Conservation (phyloP, 345 rosid species). For the Toxicodendron radicans region DNA sequence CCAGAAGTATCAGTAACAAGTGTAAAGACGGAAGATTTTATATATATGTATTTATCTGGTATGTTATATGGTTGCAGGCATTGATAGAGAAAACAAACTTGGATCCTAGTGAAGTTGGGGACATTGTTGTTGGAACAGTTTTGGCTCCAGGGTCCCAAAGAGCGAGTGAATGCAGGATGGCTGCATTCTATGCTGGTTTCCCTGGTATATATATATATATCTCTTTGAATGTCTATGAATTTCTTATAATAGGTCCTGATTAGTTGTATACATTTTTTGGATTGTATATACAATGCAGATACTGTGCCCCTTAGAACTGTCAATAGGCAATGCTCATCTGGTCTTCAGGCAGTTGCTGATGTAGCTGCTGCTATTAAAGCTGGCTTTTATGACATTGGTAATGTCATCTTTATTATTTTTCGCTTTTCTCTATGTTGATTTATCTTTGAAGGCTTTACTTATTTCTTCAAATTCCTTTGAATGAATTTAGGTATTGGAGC, state of each 20-base stretch:
- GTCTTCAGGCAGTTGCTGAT: slow-evolving; percentile 99
- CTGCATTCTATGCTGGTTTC: slow-evolving; percentile 95
- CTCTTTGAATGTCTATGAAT: neutral
- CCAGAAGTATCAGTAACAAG: neutral
- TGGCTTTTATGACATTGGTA: slow-evolving; percentile 95
- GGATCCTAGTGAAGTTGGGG: slow-evolving; percentile 90
- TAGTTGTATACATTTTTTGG: neutral
- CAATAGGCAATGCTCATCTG: slow-evolving; percentile 94
- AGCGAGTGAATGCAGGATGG: slow-evolving; percentile 97
- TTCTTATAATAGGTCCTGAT: neutral
- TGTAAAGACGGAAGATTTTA: neutral
- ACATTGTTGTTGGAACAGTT: slow-evolving; percentile 93
- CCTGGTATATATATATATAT: slow-evolving; percentile 55
- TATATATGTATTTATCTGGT: neutral
- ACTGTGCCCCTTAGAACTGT: slow-evolving; percentile 89
- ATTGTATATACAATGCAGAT: slow-evolving; percentile 39
- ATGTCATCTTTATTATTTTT: neutral
- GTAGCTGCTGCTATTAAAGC: slow-evolving; percentile 96
- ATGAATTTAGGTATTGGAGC: slow-evolving; percentile 79
- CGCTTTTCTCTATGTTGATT: neutral
- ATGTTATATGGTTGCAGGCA: slow-evolving; percentile 49
- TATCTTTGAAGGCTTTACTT: neutral
- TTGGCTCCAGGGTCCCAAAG: slow-evolving; percentile 88
- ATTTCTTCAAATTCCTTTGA: neutral
- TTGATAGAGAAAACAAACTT: slow-evolving; percentile 75